Percentiles rank a stretch among this genome's conserved stretches.
Conservation (phyloP, 441 rosid genomes). For the Adansonia madagascariensis region DNA sequence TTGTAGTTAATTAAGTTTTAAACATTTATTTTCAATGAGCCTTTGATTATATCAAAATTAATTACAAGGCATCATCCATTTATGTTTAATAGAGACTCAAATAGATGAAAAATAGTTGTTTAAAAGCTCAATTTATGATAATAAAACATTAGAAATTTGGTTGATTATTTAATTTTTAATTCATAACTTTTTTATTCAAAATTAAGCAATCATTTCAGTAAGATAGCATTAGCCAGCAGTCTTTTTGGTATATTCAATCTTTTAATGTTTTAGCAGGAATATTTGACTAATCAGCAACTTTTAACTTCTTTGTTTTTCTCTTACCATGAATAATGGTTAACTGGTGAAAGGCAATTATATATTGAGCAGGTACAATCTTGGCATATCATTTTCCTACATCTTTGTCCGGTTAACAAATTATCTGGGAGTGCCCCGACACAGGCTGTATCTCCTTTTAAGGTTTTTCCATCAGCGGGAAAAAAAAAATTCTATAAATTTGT, state of each 20-base stretch:
- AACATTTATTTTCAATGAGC: no score
- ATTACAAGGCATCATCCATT: no score
- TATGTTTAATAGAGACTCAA: no score
- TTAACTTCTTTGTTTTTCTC: background rate
- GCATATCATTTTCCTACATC: background rate
- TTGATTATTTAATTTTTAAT: no score
- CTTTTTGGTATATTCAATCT: background rate
- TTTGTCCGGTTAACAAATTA: background rate
- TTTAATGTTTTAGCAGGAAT: no score
- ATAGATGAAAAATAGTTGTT: no score
- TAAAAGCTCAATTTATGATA: no score
- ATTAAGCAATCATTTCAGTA: background rate
- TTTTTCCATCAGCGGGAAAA: background rate
- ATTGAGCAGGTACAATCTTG: background rate
- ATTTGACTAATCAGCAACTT: no score
- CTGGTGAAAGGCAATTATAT: background rate
- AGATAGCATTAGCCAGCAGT: background rate
- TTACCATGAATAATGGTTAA: background rate
- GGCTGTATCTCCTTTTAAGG: background rate
- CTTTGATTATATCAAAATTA: no score
- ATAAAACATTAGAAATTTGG: no score
- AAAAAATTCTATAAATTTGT: background rate
- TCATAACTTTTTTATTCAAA: no score
- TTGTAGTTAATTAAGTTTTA: no score
- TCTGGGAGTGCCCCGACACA: background rate